Evolutionary conservation across 2,329 filamentous ascomycete species (phyloP).

Genomic region (Lachnellula cervina): DNA sequence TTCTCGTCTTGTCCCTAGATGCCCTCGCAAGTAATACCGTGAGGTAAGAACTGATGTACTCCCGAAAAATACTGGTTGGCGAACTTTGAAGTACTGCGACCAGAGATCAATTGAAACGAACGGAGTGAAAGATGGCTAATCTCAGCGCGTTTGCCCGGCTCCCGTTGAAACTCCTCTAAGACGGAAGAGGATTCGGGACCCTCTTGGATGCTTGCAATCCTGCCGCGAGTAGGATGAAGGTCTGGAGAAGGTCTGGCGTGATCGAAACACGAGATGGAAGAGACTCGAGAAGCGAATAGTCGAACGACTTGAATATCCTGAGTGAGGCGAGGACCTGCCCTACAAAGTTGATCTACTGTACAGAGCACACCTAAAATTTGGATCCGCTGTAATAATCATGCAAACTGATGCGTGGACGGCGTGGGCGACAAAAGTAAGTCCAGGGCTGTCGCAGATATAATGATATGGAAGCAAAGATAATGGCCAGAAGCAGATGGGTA

Average conservation of each 20-base stretch:
- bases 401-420: conserved; percentile 2
- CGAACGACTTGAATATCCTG: conserved; percentile 7
- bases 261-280: conserved; percentile 16
- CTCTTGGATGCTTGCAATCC: conserved; percentile 12
- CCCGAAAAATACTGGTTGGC: conserved; percentile 6
- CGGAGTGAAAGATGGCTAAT: conserved; percentile 12
- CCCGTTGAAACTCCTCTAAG: conserved; percentile 16
- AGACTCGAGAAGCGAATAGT: conserved; percentile 5
- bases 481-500: not conserved
- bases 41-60: not conserved
- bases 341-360: conserved; percentile 13
- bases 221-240: conserved; percentile 9
- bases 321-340: conserved; percentile 18
- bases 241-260: conserved; percentile 2
- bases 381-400: conserved; percentile 14
- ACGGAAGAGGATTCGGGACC: conserved; percentile 9
- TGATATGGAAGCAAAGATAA: not conserved
- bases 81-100: conserved; percentile 5
- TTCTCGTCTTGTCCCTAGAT: not conserved
- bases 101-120: conserved; percentile 16
- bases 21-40: not conserved
- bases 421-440: conserved; percentile 4
- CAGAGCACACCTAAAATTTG: conserved; percentile 19
- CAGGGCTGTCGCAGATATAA: conserved; percentile 11
- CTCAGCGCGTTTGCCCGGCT: conserved; percentile 15